phyloP scores from a whole-genome alignment of 257 asterid genomes.

The Gentiana macrophylla region DNA sequence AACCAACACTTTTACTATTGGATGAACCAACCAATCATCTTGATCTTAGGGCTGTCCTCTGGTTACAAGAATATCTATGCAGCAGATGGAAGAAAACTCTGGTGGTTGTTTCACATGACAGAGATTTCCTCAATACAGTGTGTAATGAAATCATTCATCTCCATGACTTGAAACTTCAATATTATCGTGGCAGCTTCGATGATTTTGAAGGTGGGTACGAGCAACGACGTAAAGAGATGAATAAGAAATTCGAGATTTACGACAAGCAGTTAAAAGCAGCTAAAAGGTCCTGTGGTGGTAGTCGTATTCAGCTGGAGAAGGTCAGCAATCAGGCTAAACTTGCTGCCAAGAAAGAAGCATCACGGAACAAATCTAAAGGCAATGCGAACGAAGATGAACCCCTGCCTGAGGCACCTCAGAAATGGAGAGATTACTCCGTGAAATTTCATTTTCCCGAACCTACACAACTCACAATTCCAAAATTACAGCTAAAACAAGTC shows the following conservation, averaged over 20 bases:
- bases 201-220: conserved; percentile 11
- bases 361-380: conserved; percentile 3
- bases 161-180: conserved; percentile 9
- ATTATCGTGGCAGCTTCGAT: conserved; percentile 9
- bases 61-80: conserved; percentile 27
- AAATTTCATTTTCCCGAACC: conserved; percentile 13
- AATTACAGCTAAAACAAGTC: background rate
- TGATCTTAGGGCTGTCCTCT: conserved; percentile 26
- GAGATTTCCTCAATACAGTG: conserved; percentile 24
- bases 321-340: conserved; percentile 9
- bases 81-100: conserved; percentile 27
- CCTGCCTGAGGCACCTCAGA: conserved; percentile 9
- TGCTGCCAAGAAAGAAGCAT: background rate
- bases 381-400: conserved; percentile 3
- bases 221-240: conserved; percentile 13
- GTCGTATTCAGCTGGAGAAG: conserved; percentile 7
- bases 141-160: conserved; percentile 21
- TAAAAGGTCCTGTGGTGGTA: conserved; percentile 2
- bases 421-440: conserved; percentile 12
- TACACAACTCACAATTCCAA: conserved; percentile 1
- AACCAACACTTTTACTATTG: conserved; percentile 23
- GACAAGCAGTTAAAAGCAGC: conserved; percentile 10
- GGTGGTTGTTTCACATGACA: conserved; percentile 26
- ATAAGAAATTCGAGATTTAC: conserved; percentile 12
- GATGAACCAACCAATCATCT: conserved; percentile 33